Evolutionary conservation across 1,139 yeast species (phyloP).

Genomic region (Pichia sp.): DNA sequence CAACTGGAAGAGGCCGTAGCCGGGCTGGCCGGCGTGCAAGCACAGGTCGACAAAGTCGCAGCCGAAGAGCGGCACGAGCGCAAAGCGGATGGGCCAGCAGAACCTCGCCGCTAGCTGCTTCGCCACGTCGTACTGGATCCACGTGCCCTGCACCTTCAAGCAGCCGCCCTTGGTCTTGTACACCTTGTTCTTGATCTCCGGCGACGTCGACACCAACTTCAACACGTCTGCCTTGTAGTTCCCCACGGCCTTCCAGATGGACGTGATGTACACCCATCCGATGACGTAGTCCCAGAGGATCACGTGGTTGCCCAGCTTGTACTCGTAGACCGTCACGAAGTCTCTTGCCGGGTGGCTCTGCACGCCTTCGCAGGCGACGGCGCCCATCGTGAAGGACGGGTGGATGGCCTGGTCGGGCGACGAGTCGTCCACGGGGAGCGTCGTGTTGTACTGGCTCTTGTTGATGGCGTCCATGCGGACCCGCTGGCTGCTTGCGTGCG

Average conservation of each 20-base stretch:
- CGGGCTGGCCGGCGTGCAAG: constrained; percentile 57
- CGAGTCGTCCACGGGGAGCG: constrained; percentile 35
- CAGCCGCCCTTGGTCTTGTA: constrained; percentile 87
- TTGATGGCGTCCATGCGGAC: constrained; percentile 30
- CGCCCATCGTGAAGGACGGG: too few species aligned
- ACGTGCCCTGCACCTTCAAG: constrained; percentile 90
- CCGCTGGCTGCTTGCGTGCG: constrained; percentile 22
- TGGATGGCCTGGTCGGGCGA: neutral
- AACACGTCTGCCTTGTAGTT: constrained; percentile 74
- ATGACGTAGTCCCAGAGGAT: constrained; percentile 86
- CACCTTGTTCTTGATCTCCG: constrained; percentile 49
- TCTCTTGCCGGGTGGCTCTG: constrained; percentile 21
- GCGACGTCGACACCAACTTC: constrained; percentile 67
- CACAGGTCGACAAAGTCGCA: constrained; percentile 66
- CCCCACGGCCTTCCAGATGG: constrained; percentile 82
- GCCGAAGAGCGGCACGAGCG: constrained; percentile 80
- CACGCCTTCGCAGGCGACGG: too few species aligned
- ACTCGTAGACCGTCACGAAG: constrained; percentile 71
- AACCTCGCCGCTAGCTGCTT: constrained; percentile 65
- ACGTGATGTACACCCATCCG: constrained; percentile 87
- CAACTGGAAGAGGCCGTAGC: constrained; percentile 61
- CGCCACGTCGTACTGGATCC: constrained; percentile 78
- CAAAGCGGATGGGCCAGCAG: constrained; percentile 72
- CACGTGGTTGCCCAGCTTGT: constrained; percentile 59
- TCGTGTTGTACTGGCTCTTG: constrained; percentile 64